These are phyloP conservation scores for Candida nemodendra DNA, from an alignment of 805 yeast species.

Conservation along the genomic window DNA sequence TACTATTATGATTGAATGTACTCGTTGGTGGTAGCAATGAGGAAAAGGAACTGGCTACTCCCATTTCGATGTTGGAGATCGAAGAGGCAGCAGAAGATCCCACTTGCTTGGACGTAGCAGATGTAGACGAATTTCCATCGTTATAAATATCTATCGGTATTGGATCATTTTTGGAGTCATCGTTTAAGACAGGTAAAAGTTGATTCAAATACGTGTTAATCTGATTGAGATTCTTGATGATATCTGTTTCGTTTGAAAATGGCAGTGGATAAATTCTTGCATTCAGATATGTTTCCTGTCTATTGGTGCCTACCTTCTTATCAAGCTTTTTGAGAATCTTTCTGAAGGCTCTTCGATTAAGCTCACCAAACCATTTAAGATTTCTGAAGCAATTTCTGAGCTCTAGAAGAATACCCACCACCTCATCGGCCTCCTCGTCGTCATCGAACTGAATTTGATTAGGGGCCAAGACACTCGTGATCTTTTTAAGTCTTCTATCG, in stretches of 20 bases:
- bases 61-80: constrained; percentile 24
- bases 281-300: constrained; percentile 55
- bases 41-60: constrained; percentile 12
- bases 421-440: constrained; percentile 59
- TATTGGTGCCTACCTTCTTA: constrained; percentile 67
- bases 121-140: constrained; percentile 5
- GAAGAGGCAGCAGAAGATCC: constrained; percentile 24
- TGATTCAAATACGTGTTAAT: constrained; percentile 53
- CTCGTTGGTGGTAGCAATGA: constrained; percentile 25
- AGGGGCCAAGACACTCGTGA: constrained; percentile 40
- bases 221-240: constrained; percentile 49
- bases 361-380: constrained; percentile 90
- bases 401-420: constrained; percentile 68
- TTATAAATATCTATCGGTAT: constrained; percentile 19
- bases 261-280: constrained; percentile 72
- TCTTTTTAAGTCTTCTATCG: constrained; percentile 58
- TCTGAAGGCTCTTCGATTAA: constrained; percentile 84
- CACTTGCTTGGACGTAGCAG: constrained; percentile 4
- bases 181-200: constrained; percentile 43
- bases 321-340: constrained; percentile 90
- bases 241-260: constrained; percentile 70
- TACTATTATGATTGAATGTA: constrained; percentile 9
- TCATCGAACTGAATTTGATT: constrained; percentile 31
- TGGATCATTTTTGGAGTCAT: constrained; percentile 9
- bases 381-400: constrained; percentile 74